These are phyloP conservation scores for Fusarium longipes DNA, from an alignment of 2,329 filamentous ascomycete genomes.

Conservation along the genomic window DNA sequence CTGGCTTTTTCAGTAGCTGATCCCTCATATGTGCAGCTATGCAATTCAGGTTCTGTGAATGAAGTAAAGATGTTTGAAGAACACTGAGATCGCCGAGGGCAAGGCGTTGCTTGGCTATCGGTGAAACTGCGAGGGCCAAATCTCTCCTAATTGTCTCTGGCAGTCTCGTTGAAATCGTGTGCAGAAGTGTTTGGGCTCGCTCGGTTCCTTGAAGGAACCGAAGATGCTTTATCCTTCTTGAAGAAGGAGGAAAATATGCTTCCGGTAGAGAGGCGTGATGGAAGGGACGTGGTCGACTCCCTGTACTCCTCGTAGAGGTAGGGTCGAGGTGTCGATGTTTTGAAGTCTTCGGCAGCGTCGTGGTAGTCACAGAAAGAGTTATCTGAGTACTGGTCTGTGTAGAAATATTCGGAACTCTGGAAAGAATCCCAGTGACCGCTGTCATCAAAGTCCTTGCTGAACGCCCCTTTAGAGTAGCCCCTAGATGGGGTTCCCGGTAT, in stretches of 20 bases:
- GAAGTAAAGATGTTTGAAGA: constrained; percentile 20
- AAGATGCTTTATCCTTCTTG: constrained; percentile 26
- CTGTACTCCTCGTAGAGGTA: constrained; percentile 1
- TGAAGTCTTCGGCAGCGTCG: background rate
- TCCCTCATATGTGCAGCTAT: constrained; percentile 17
- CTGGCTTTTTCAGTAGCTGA: constrained; percentile 11
- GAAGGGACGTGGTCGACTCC: constrained; percentile 26
- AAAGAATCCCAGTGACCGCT: constrained; percentile 23
- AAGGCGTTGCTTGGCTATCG: constrained; percentile 26
- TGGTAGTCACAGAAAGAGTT: constrained; percentile 4
- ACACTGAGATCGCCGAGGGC: constrained; percentile 15
- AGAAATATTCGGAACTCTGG: constrained; percentile 1
- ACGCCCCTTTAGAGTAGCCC: constrained; percentile 41
- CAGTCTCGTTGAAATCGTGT: constrained; percentile 35
- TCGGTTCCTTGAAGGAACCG: background rate
- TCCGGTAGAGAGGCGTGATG: constrained; percentile 29
- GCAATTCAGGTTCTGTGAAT: constrained; percentile 28
- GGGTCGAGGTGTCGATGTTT: background rate
- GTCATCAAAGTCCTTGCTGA: constrained; percentile 37
- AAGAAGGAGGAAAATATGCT: constrained; percentile 42
- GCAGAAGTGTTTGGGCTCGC: constrained; percentile 11
- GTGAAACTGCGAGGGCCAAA: constrained; percentile 36
- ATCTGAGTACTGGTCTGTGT: background rate
- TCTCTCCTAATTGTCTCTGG: constrained; percentile 45
- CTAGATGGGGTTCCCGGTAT: constrained; percentile 15